Evolutionary conservation across 2,329 filamentous ascomycete genomes (phyloP), one percentile per base, ranked within the genome.

Genomic region (Trichoderma cornu-damae): DNA sequence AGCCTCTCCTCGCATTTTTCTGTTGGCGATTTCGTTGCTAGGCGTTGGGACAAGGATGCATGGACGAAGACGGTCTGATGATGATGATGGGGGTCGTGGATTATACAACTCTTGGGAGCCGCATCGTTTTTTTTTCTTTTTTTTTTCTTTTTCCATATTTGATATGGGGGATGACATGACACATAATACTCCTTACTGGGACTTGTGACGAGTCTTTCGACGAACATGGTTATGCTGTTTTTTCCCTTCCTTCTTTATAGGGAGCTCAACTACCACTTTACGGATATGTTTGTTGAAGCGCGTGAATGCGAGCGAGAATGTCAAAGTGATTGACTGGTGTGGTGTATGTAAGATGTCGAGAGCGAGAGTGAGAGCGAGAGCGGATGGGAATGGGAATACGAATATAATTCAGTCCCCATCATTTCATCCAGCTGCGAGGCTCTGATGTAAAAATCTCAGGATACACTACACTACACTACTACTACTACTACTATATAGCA

Each of bases 401-500:
- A 38, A 38, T 22, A 42, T 32, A 43, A 46, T 30, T 2, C 7
- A 38, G 42, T 47, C 22, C n/a, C 40, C 42, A 38, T 55, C 51
- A 47, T 14, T 38, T 34, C 51, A 38, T 55, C 51, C 38, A 37
- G 34, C 30, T 38, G 24, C 37, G 28, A 43, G 46, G 38, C 20
- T 46, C 24, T 58, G 42, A 47, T 40, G 42, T n/a, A 24, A 54
- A 26, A 50, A 44, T 35, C 43, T 40, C 5, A 47, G 42, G 51
- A 55, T 24, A n/a, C n/a, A n/a, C n/a, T n/a, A n/a, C n/a, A n/a
- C n/a, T n/a, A n/a, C n/a, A n/a, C n/a, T n/a, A n/a, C n/a, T n/a
- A n/a, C n/a, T n/a, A n/a, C n/a, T n/a, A n/a, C n/a, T n/a, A 55
- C 42, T 53, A 58, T 58, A 48, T 54, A 58, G 44, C 43, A 48